A percentile compares a stretch with the other conserved stretches of the same genome.
These are phyloP conservation scores for Bipolaris victoriae DNA, from an alignment of 2,329 filamentous ascomycete species.

Conservation along the genomic window DNA sequence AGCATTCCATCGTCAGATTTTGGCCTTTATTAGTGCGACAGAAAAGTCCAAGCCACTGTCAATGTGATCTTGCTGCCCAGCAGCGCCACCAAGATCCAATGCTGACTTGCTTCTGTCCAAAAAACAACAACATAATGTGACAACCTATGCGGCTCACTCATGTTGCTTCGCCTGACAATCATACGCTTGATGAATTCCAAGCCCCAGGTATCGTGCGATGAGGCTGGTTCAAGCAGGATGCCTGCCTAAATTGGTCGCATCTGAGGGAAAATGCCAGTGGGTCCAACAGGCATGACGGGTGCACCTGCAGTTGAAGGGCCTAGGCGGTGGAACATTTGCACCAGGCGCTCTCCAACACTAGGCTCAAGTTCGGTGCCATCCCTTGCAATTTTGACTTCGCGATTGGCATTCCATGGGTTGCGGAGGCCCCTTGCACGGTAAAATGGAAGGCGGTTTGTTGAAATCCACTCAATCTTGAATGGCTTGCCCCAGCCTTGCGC, in stretches of 20 bases:
- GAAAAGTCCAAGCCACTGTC: neutral
- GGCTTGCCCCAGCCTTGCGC: constrained; percentile 84
- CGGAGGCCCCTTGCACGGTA: constrained; percentile 84
- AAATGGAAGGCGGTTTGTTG: constrained; percentile 82
- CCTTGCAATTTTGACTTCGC: constrained; percentile 93
- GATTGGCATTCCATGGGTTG: constrained; percentile 93
- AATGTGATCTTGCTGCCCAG: constrained; percentile 3
- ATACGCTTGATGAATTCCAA: neutral
- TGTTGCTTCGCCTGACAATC: neutral
- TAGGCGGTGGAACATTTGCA: constrained; percentile 72
- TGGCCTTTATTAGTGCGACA: neutral
- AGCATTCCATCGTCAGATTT: constrained; percentile 7
- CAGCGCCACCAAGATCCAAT: neutral
- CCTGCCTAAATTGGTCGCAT: constrained; percentile 37
- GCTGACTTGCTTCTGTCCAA: neutral
- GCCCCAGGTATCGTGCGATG: constrained; percentile 11
- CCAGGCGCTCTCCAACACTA: constrained; percentile 73
- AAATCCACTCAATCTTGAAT: constrained; percentile 90
- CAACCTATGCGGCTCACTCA: neutral
- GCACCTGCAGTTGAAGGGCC: constrained; percentile 36
- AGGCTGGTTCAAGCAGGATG: constrained; percentile 3
- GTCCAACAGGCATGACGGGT: constrained; percentile 29
- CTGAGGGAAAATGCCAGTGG: constrained; percentile 34
- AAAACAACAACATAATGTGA: constrained; percentile 7
- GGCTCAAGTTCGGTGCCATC: constrained; percentile 95